Evolutionary conservation across 1,139 yeast genomes (phyloP).

Genomic region (Geotrichum carabidarum): DNA sequence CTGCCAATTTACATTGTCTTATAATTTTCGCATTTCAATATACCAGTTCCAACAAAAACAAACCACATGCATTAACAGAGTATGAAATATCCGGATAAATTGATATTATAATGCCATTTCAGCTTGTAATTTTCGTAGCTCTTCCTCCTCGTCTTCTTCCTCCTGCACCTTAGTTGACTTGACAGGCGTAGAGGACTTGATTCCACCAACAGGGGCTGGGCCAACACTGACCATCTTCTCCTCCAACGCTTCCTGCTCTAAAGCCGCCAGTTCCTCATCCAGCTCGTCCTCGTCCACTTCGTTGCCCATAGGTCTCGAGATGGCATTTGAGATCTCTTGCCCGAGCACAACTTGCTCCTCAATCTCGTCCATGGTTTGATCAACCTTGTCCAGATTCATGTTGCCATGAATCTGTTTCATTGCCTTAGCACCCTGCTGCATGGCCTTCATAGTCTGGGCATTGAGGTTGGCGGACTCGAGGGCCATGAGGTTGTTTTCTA

Average conservation of each 20-base stretch:
- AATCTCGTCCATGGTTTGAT: slow-evolving; percentile 97
- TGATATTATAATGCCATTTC: slow-evolving; percentile 76
- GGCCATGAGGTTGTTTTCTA: slow-evolving; percentile 83
- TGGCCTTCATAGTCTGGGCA: slow-evolving; percentile 95
- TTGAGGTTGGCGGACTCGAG: slow-evolving; percentile 94
- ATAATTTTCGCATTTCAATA: no score
- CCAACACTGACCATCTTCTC: slow-evolving; percentile 52
- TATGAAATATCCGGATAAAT: no score
- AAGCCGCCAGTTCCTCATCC: slow-evolving; percentile 86
- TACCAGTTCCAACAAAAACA: no score
- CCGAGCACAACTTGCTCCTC: slow-evolving; percentile 94
- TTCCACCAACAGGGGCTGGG: slow-evolving; percentile 37
- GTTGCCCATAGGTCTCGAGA: slow-evolving; percentile 81
- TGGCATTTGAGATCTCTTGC: slow-evolving; percentile 93
- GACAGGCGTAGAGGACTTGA: slow-evolving; percentile 22
- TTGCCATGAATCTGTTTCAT: slow-evolving; percentile 96
- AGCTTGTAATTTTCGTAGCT: slow-evolving; percentile 80
- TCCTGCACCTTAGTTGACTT: slow-evolving; percentile 40
- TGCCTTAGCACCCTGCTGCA: slow-evolving; percentile 96
- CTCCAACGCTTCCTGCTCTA: slow-evolving; percentile 75
- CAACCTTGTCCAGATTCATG: slow-evolving; percentile 92
- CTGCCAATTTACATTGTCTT: no score
- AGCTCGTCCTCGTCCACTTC: slow-evolving; percentile 79
- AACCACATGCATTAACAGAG: no score
- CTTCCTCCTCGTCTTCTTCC: slow-evolving; percentile 87